A percentile compares a stretch with the other conserved stretches of the same genome.
phyloP scores from a whole-genome alignment of 208 protist species.

The Leishmania gerbilli region DNA sequence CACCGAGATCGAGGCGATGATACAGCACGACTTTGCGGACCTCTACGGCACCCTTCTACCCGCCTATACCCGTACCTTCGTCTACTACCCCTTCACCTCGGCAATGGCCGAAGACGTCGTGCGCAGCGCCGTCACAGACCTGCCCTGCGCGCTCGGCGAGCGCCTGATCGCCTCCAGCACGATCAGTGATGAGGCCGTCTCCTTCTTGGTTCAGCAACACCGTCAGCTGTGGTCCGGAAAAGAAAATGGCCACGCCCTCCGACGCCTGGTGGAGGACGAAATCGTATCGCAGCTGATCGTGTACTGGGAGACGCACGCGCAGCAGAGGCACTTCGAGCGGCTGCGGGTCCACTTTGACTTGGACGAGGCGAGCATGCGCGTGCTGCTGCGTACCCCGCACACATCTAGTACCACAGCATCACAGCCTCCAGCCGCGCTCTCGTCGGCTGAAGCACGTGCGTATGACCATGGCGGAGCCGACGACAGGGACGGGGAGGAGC shows the following conservation, averaged over 20 bases:
- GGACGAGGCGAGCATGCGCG: conserved; percentile 19
- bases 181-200: conserved; percentile 60
- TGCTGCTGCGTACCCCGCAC: conserved; percentile 17
- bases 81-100: conserved; percentile 56
- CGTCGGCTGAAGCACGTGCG: conserved; percentile 3
- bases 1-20: conserved; percentile 59
- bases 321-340: conserved; percentile 5
- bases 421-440: background rate
- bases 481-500: background rate
- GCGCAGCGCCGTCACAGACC: conserved; percentile 37
- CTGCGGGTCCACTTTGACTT: conserved; percentile 26
- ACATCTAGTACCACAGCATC: background rate
- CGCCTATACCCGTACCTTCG: conserved; percentile 64
- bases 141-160: conserved; percentile 47
- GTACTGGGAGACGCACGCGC: conserved; percentile 38
- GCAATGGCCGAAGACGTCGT: conserved; percentile 59
- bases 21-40: conserved; percentile 56
- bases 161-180: conserved; percentile 37
- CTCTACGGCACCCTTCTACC: conserved; percentile 74
- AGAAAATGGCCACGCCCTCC: conserved; percentile 75
- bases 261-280: conserved; percentile 58
- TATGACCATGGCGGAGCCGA: background rate
- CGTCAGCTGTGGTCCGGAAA: conserved; percentile 47
- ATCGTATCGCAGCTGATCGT: conserved; percentile 54
- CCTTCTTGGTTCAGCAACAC: conserved; percentile 59